phyloP scores from a whole-genome alignment of 1,284 basidiomycete species.

The Fomitiporia mediterranea region DNA sequence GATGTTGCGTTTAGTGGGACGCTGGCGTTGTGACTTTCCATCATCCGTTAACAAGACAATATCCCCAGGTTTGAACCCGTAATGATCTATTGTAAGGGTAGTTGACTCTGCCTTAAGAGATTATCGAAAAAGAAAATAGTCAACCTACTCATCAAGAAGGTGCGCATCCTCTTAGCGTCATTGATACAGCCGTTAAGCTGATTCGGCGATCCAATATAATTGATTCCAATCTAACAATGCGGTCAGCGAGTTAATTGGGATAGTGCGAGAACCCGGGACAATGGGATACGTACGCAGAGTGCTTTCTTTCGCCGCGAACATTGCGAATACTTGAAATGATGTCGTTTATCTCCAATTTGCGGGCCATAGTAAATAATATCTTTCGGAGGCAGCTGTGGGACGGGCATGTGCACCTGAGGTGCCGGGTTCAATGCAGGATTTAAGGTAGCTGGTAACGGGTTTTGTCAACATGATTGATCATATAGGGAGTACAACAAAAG shows the following conservation, averaged over 20 bases:
- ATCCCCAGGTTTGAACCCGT: slow-evolving; percentile 64
- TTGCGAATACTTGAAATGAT: slow-evolving; percentile 19
- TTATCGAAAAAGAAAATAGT: slow-evolving; percentile 12
- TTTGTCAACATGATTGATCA: background rate
- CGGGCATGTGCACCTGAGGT: slow-evolving; percentile 13
- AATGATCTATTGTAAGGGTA: slow-evolving; percentile 38
- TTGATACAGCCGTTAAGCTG: slow-evolving; percentile 79
- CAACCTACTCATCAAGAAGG: slow-evolving; percentile 70
- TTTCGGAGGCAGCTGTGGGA: slow-evolving; percentile 9
- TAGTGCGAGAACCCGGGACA: background rate
- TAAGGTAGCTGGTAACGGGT: background rate
- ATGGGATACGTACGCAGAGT: slow-evolving; percentile 12
- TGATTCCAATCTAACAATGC: slow-evolving; percentile 62
- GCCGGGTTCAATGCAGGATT: background rate
- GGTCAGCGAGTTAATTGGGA: too few relatives aligned
- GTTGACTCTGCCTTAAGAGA: background rate
- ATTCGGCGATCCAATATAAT: slow-evolving; percentile 63
- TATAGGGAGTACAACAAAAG: background rate
- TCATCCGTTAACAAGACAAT: slow-evolving; percentile 82
- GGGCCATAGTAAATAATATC: slow-evolving; percentile 14
- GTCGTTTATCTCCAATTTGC: background rate
- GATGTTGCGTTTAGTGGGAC: slow-evolving; percentile 78
- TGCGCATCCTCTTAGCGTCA: slow-evolving; percentile 68
- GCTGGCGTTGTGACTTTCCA: slow-evolving; percentile 41
- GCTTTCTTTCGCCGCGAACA: slow-evolving; percentile 21